These are phyloP conservation scores for Suhomyces maxii DNA, from an alignment of 1,139 yeast species.

Conservation along the genomic window DNA sequence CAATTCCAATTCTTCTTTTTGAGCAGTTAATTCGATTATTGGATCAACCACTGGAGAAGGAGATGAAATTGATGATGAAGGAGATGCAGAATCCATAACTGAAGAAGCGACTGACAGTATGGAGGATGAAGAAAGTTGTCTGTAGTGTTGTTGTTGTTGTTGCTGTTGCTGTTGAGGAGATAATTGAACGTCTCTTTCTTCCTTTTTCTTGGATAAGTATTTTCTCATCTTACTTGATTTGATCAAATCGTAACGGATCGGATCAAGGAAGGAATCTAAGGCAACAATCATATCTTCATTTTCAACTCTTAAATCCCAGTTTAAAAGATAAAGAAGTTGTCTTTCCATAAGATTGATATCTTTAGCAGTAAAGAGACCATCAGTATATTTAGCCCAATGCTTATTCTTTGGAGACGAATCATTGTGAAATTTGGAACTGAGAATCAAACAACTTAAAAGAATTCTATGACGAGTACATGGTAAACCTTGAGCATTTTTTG, in stretches of 20 bases:
- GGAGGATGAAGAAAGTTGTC: slow-evolving; percentile 32
- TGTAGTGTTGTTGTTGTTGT: slow-evolving; percentile 24
- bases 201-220: slow-evolving; percentile 27
- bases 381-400: slow-evolving; percentile 79
- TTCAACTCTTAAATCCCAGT: slow-evolving; percentile 66
- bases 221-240: slow-evolving; percentile 39
- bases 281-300: slow-evolving; percentile 53
- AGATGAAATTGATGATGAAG: slow-evolving; percentile 9
- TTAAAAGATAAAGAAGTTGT: slow-evolving; percentile 63
- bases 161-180: slow-evolving; percentile 5
- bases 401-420: slow-evolving; percentile 74
- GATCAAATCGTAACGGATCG: slow-evolving; percentile 60
- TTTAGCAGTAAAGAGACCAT: slow-evolving; percentile 63
- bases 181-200: background rate
- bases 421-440: slow-evolving; percentile 72
- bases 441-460: slow-evolving; percentile 68
- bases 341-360: slow-evolving; percentile 82
- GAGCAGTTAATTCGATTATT: slow-evolving; percentile 42
- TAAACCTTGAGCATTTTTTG: slow-evolving; percentile 70
- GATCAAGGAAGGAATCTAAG: slow-evolving; percentile 56
- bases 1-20: slow-evolving; percentile 42
- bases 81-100: slow-evolving; percentile 10
- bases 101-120: slow-evolving; percentile 22
- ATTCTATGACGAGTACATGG: slow-evolving; percentile 80
- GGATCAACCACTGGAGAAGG: slow-evolving; percentile 32